A percentile compares a stretch with the other conserved stretches of the same genome.
Conservation (phyloP, 148 eudicot species). For the Rhododendron ovatum region DNA sequence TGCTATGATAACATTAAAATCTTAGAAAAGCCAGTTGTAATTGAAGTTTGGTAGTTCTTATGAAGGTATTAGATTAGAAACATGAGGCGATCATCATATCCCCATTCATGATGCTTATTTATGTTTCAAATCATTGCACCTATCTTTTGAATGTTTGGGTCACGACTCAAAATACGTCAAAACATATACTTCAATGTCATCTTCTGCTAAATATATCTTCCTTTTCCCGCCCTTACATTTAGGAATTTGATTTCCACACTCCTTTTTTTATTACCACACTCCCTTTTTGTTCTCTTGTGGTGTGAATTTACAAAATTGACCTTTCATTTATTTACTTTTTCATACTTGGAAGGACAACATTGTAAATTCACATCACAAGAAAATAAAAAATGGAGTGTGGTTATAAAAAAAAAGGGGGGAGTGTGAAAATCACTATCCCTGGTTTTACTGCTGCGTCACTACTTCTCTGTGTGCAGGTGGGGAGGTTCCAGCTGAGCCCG, state of each 20-base stretch:
- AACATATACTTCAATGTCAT: not conserved
- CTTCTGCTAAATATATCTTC: not conserved
- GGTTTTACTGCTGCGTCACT: not conserved
- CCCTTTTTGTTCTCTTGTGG: not conserved
- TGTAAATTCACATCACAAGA: not conserved
- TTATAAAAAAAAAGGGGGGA: not conserved
- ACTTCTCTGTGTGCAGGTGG: slow-evolving; percentile 30
- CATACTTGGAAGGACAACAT: not conserved
- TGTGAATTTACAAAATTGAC: not conserved
- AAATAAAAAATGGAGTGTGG: not conserved
- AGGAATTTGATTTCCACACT: too few relatives aligned
- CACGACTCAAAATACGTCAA: not conserved
- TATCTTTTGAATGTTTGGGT: not conserved
- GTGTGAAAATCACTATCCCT: not conserved
- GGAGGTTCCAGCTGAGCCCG: slow-evolving; percentile 53
- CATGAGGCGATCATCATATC: not conserved
- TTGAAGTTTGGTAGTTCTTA: not conserved
- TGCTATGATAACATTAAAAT: not conserved
- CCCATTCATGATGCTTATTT: not conserved
- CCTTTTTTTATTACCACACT: too few relatives aligned
- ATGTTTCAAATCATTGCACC: not conserved
- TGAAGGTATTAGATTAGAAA: not conserved
- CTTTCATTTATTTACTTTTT: not conserved
- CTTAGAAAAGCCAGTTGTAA: not conserved
- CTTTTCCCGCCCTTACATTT: not conserved